These are phyloP conservation scores for Nemania serpens DNA, from an alignment of 2,329 filamentous ascomycete genomes.

Conservation along the genomic window DNA sequence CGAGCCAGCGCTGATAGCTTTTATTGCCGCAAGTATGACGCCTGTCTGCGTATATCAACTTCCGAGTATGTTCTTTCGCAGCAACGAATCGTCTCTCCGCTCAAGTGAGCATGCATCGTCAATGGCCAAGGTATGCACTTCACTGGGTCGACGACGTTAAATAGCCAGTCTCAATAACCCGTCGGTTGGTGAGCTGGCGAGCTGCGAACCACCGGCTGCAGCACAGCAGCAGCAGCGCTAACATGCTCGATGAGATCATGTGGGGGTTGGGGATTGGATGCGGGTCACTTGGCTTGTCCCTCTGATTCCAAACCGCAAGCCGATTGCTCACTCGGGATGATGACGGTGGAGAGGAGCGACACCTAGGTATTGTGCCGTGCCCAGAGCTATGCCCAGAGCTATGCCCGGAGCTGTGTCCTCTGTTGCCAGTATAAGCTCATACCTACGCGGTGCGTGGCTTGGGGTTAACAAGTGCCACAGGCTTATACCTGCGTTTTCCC, in stretches of 20 bases:
- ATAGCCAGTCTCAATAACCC: background rate
- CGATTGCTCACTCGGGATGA: background rate
- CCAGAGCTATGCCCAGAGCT: too few relatives aligned
- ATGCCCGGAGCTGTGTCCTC: background rate
- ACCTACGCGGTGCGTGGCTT: too few relatives aligned
- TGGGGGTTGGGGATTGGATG: slow-evolving; percentile 9
- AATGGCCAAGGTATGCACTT: background rate
- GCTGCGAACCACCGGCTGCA: slow-evolving; percentile 1
- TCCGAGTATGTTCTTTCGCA: background rate
- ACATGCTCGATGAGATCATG: slow-evolving; percentile 30
- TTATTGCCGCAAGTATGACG: slow-evolving; percentile 22
- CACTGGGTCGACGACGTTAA: background rate
- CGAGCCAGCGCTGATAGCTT: background rate
- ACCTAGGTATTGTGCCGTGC: too few relatives aligned
- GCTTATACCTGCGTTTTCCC: background rate
- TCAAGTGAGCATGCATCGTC: too few relatives aligned
- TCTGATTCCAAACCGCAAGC: slow-evolving; percentile 7
- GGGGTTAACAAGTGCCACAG: too few relatives aligned
- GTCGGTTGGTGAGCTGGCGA: slow-evolving; percentile 24
- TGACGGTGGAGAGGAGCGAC: slow-evolving; percentile 7
- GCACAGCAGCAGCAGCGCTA: background rate
- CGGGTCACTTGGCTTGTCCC: slow-evolving; percentile 19
- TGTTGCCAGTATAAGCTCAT: background rate
- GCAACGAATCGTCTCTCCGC: slow-evolving; percentile 13
- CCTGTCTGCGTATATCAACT: slow-evolving; percentile 1